A percentile compares a stretch with the other conserved stretches of the same genome.
Conservation (phyloP, 1,139 yeast species). For the Candida tunisiensis region DNA sequence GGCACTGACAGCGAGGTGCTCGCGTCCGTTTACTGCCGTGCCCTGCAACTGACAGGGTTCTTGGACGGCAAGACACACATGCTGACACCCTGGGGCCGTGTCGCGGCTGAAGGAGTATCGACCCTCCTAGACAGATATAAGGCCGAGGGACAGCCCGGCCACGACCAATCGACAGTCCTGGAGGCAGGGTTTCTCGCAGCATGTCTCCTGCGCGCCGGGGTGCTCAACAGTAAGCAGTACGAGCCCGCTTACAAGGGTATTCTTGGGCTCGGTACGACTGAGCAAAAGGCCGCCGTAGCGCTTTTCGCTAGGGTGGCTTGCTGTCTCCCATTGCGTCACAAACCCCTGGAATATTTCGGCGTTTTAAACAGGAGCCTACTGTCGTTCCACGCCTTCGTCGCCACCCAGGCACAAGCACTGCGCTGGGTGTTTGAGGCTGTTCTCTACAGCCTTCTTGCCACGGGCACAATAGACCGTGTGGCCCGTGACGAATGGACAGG, state of each 20-base stretch:
- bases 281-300: conserved; percentile 3
- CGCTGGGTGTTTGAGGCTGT: conserved; percentile 42
- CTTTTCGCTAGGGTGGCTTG: conserved; percentile 44
- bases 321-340: conserved; percentile 34
- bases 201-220: conserved; percentile 13
- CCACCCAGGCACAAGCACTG: conserved; percentile 32
- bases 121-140: conserved; percentile 4
- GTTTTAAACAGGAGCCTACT: conserved; percentile 51
- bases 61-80: conserved; percentile 27
- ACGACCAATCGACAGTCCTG: conserved; percentile 16
- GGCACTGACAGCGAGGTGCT: not conserved
- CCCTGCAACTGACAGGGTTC: conserved; percentile 39
- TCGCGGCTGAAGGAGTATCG: conserved; percentile 22
- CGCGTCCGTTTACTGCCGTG: conserved; percentile 37
- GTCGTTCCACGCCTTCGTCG: conserved; percentile 49
- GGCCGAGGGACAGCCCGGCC: conserved; percentile 1
- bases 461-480: conserved; percentile 32
- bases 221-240: conserved; percentile 7
- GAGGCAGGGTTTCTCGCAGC: conserved; percentile 12
- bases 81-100: conserved; percentile 39
- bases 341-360: conserved; percentile 47
- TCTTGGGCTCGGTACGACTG: not conserved
- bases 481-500: conserved; percentile 37
- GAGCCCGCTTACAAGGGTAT: conserved; percentile 15
- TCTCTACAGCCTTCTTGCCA: conserved; percentile 34